Evolutionary conservation across 2,329 filamentous ascomycete genomes (phyloP).

Genomic region (Aspergillus neotritici): DNA sequence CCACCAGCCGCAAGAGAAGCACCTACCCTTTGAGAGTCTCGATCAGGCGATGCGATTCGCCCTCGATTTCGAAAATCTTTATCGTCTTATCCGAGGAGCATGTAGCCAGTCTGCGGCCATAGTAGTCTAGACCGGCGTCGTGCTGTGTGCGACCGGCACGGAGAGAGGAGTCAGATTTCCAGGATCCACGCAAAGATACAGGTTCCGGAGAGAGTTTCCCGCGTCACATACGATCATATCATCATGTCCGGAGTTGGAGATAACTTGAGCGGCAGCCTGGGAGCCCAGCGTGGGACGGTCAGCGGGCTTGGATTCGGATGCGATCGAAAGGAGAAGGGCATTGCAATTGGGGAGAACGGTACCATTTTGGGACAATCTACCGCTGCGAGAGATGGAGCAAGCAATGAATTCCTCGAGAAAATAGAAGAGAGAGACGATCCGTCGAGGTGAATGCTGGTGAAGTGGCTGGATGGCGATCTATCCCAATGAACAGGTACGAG

Average conservation of each 20-base stretch:
- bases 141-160: constrained; percentile 52
- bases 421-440: too few relatives aligned
- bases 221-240: constrained; percentile 87
- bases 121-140: constrained; percentile 98
- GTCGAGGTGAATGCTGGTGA: too few relatives aligned
- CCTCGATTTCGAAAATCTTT: constrained; percentile 98
- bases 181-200: background rate
- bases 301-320: background rate
- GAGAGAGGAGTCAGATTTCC: constrained; percentile 3
- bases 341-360: background rate
- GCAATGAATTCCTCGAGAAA: too few relatives aligned
- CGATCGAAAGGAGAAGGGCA: constrained; percentile 3
- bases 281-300: constrained; percentile 7
- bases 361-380: constrained; percentile 8
- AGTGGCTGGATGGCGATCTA: too few relatives aligned
- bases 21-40: constrained; percentile 89
- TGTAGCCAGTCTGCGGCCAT: constrained; percentile 89
- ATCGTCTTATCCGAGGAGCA: constrained; percentile 98
- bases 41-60: constrained; percentile 78
- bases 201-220: background rate
- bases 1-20: background rate
- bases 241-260: constrained; percentile 85
- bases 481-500: too few relatives aligned
- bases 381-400: background rate
- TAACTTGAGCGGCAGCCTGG: constrained; percentile 62